These are phyloP conservation scores for Lasiodiplodia theobromae DNA, from an alignment of 2,329 filamentous ascomycete species.

Conservation along the genomic window DNA sequence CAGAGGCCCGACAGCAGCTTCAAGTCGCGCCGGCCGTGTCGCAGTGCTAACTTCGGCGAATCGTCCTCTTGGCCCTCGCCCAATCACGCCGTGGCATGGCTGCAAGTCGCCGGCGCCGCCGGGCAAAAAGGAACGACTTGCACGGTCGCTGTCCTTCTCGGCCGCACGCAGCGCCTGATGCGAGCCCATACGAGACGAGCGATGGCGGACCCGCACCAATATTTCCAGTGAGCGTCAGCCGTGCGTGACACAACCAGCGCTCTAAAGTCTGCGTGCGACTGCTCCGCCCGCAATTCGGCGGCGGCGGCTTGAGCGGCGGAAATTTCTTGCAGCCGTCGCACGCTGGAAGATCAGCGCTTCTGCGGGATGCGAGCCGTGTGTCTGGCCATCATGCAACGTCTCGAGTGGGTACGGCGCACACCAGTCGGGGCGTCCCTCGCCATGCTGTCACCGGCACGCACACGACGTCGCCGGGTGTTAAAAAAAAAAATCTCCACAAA, in stretches of 20 bases:
- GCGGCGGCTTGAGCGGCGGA: conserved; percentile 21
- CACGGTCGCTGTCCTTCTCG: conserved; percentile 3
- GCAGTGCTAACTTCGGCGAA: not conserved
- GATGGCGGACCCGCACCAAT: conserved; percentile 9
- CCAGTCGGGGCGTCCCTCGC: conserved; percentile 11
- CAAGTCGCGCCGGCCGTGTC: not conserved
- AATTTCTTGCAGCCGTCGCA: conserved; percentile 27
- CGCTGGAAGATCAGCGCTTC: conserved; percentile 15
- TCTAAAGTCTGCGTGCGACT: conserved; percentile 13
- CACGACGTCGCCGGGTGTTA: conserved; percentile 2
- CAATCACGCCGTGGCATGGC: not conserved
- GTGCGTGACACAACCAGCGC: not conserved
- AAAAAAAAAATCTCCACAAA: not conserved
- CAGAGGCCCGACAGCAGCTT: not conserved
- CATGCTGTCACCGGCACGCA: conserved; percentile 7
- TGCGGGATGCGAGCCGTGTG: conserved; percentile 19
- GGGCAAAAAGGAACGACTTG: not conserved
- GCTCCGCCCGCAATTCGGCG: conserved; percentile 1
- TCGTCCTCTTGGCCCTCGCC: not conserved
- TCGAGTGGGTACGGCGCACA: conserved; percentile 17
- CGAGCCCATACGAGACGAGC: conserved; percentile 10
- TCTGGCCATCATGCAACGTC: conserved; percentile 19
- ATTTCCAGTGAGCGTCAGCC: conserved; percentile 1
- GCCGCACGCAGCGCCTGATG: conserved; percentile 8
- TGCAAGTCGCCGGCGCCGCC: conserved; percentile 4